Conservation (phyloP, 192 early-diverging fungal genomes). For the Diversispora eburnea region DNA sequence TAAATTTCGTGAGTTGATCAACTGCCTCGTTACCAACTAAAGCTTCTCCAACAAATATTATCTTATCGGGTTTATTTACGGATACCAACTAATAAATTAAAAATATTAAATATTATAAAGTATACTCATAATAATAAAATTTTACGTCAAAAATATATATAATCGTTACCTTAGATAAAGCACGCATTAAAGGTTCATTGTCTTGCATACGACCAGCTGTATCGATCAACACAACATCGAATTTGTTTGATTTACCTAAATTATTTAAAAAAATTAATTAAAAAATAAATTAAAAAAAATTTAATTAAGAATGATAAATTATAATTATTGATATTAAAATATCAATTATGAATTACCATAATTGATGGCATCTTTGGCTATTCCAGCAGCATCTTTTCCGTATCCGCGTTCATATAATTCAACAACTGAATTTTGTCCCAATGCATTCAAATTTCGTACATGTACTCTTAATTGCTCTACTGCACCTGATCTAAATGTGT, state of each 20-base stretch:
- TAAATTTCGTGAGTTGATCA: conserved; percentile 95
- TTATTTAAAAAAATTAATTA: neutral
- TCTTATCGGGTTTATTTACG: conserved; percentile 90
- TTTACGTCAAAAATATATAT: neutral
- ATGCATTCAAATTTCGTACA: conserved; percentile 77
- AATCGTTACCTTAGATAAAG: conserved; percentile 73
- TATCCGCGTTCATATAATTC: conserved; percentile 95
- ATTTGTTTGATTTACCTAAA: conserved; percentile 61
- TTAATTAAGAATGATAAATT: neutral
- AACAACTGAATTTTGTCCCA: conserved; percentile 61
- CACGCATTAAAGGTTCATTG: conserved; percentile 96
- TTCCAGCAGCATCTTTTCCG: conserved; percentile 93
- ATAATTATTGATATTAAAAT: neutral
- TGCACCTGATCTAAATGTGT: conserved; percentile 94
- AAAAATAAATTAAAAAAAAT: neutral
- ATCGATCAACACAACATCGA: conserved; percentile 92
- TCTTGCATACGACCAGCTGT: conserved; percentile 99
- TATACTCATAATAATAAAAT: neutral
- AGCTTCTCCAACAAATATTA: conserved; percentile 96
- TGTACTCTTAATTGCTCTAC: conserved; percentile 95
- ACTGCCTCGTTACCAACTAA: conserved; percentile 96
- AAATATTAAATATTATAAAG: neutral
- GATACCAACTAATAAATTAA: conserved; percentile 61
- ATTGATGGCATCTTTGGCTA: conserved; percentile 89
- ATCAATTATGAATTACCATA: conserved; percentile 48